A percentile compares a stretch with the other conserved stretches of the same genome.
Evolutionary conservation across 768 basidiomycete species (phyloP).

Genomic region (Pholiota conissans): DNA sequence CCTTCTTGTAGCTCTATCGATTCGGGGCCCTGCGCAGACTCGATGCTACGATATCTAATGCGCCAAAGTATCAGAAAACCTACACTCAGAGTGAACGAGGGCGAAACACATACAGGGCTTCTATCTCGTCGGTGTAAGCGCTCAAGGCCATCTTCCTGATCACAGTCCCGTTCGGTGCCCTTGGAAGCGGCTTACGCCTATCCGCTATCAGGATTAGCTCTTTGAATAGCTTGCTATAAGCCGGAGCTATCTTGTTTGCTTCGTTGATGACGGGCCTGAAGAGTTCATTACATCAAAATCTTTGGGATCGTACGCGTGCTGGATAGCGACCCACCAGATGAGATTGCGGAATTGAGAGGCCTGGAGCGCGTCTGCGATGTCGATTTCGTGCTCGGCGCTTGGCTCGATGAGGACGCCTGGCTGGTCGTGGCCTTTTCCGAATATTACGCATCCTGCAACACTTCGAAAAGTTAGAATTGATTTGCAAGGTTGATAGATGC

Average conservation of each 20-base stretch:
- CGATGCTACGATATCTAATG: constrained; percentile 19
- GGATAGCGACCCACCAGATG: constrained; percentile 31
- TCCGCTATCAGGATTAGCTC: constrained; percentile 49
- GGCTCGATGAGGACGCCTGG: constrained; percentile 35
- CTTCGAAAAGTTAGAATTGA: constrained; percentile 2
- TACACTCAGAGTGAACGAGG: background rate
- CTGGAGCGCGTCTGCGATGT: constrained; percentile 20
- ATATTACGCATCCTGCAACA: constrained; percentile 36
- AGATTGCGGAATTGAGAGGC: constrained; percentile 31
- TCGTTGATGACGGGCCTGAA: constrained; percentile 40
- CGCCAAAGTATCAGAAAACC: too few relatives aligned
- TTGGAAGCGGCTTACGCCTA: constrained; percentile 38
- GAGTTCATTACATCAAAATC: background rate
- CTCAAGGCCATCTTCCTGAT: constrained; percentile 41
- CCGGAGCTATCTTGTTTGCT: constrained; percentile 42
- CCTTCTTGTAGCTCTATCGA: constrained; percentile 9
- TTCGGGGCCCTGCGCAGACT: constrained; percentile 7
- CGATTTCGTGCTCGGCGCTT: constrained; percentile 20
- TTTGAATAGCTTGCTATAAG: constrained; percentile 48
- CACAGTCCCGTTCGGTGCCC: constrained; percentile 49
- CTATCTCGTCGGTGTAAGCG: constrained; percentile 45
- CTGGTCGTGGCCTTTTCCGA: constrained; percentile 39
- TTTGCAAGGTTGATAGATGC: background rate
- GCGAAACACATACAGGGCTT: constrained; percentile 34
- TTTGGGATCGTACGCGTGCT: background rate